A percentile compares a stretch with the other conserved stretches of the same genome.
Evolutionary conservation across 108 stramenopile species (phyloP).

Genomic region (Cyclotella choctawhatcheeana): DNA sequence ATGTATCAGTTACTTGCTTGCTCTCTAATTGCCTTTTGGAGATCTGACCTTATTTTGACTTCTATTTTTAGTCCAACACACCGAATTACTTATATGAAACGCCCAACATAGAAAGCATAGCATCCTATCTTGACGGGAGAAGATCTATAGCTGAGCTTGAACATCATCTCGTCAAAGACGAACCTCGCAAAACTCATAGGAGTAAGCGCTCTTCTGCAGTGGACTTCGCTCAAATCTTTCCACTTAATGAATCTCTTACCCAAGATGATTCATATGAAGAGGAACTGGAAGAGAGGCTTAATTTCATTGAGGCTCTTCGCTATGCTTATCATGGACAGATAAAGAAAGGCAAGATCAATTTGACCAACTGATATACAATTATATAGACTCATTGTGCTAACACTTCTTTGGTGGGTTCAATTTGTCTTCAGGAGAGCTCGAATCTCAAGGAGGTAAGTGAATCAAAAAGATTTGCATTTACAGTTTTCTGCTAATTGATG

Average conservation of each 20-base stretch:
- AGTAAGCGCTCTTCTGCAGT: no score
- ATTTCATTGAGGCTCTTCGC: conserved; percentile 41
- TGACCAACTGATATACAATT: not conserved
- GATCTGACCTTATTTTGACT: not conserved
- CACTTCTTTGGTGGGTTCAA: not conserved
- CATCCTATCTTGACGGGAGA: not conserved
- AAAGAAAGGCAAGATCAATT: conserved; percentile 53
- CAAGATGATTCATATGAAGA: not conserved
- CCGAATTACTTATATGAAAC: not conserved
- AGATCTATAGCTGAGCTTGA: no score
- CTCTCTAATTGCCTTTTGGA: not conserved
- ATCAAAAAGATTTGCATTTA: no score
- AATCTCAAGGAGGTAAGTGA: not conserved
- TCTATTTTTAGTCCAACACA: not conserved
- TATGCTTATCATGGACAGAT: conserved; percentile 57
- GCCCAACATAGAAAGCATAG: not conserved
- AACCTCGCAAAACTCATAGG: no score
- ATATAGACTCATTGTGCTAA: not conserved
- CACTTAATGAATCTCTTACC: not conserved
- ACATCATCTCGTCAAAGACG: no score
- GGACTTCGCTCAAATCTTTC: no score
- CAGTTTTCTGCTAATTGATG: no score
- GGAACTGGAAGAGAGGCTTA: conserved; percentile 4
- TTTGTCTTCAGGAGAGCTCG: not conserved
- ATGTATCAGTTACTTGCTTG: not conserved